Base-by-base conservation (phyloP, 768 basidiomycete species). In the Collybia sp. region DNA sequence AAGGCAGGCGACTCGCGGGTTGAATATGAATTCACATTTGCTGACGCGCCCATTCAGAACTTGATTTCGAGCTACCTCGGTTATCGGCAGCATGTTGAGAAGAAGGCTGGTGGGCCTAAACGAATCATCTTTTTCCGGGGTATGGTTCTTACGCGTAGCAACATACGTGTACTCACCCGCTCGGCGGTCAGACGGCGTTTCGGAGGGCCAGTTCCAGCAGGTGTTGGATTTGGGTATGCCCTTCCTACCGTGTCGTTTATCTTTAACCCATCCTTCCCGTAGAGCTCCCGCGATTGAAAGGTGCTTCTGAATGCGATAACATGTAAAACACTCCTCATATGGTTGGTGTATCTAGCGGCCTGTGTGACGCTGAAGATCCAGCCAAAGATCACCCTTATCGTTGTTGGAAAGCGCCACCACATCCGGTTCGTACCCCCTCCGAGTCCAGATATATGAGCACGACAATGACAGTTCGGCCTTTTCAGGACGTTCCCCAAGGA, bases 381-480 rank as follows among this genome's bases (percentile, higher is more conserved):
- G 1, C 79, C 80, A 0, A 80, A 76, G 43, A 85, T 92, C 25
- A 92, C 90, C 0, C 66, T 92, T 16, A 76, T 91, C 42, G 71
- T 92, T 18, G 89, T 92, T 6, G 88, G 86, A 12, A 93, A 92
- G 58, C 74, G 84, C 2, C 83, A 86, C 57, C 83, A 84, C 44
- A 72, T 82, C 41, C 70, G 79, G 57, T 68, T 47, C 30, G 58
- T 40, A 20, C 12, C 39, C 3, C 12, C 9, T 34, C 16, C 34
- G 40, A 11, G 34, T 19, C 6, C n/a, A 41, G 42, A 30, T 46
- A 53, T 8, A 42, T 45, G 1, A 16, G 82, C 88, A 19, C 68
- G 69, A 1, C 79, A 79, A 0, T 79, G 25, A 25, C 25, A 76
- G 43, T 85, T 92, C 25, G 92, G 88, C 0, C 66, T 92, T 37